These are phyloP conservation scores for Hanseniaspora uvarum DNA, from an alignment of 1,139 yeast species.

Conservation along the genomic window DNA sequence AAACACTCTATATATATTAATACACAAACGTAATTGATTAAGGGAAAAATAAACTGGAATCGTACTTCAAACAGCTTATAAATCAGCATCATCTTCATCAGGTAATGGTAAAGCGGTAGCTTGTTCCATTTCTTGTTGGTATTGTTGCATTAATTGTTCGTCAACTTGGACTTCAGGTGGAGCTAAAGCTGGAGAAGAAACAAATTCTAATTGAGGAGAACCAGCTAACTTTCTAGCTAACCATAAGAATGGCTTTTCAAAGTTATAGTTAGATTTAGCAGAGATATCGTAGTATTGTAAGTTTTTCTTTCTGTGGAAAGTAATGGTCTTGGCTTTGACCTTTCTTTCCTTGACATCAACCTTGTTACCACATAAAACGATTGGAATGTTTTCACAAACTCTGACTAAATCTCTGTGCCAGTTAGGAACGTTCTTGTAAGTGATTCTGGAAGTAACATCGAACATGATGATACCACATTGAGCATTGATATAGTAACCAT, in stretches of 20 bases:
- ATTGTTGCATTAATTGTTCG: conserved; percentile 89
- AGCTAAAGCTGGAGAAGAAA: conserved; percentile 98
- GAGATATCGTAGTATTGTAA: conserved; percentile 98
- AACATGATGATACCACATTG: conserved; percentile 99
- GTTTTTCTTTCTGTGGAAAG: conserved; percentile 99
- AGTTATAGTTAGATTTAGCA: conserved; percentile 98
- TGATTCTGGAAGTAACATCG: conserved; percentile 98
- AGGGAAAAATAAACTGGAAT: background rate
- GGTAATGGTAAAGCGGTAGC: conserved; percentile 99
- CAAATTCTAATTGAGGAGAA: conserved; percentile 95
- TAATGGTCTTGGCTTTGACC: conserved; percentile 98
- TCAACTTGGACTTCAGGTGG: conserved; percentile 99
- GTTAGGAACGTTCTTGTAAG: conserved; percentile 99
- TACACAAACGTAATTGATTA: background rate
- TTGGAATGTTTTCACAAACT: conserved; percentile 99
- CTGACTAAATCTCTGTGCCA: conserved; percentile 99
- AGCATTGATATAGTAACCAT: conserved; percentile 98
- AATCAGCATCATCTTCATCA: conserved; percentile 98
- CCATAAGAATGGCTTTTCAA: conserved; percentile 99
- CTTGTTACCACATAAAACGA: conserved; percentile 98
- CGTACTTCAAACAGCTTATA: conserved; percentile 39
- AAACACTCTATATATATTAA: background rate
- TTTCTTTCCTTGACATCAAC: conserved; percentile 99
- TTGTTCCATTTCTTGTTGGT: conserved; percentile 98
- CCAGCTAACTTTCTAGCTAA: conserved; percentile 98